Conservation (phyloP, 306 rosid genomes). For the Prunus mume region DNA sequence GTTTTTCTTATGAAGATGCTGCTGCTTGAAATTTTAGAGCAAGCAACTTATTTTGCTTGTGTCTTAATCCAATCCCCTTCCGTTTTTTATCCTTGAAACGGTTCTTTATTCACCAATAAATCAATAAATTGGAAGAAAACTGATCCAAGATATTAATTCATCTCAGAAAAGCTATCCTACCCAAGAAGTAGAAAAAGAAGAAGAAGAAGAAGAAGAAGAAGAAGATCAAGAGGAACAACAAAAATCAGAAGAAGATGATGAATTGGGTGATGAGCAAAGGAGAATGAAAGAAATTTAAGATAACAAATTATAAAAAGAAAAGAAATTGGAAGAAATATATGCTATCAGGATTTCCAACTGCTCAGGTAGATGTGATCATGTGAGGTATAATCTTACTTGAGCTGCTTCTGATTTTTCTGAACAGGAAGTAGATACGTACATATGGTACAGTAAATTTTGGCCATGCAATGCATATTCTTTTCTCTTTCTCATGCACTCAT, state of each 20-base stretch:
- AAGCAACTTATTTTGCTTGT: constrained; percentile 14
- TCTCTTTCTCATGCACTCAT: constrained; percentile 8
- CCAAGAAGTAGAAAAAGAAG: constrained; percentile 5
- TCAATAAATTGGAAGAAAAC: constrained; percentile 29
- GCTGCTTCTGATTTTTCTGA: constrained; percentile 8
- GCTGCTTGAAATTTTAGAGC: constrained; percentile 7
- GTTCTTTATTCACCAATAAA: constrained; percentile 36
- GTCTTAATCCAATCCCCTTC: constrained; percentile 25
- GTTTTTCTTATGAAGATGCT: constrained; percentile 5
- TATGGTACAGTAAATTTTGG: constrained; percentile 20
- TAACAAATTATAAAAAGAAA: not conserved
- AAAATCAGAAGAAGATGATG: constrained; percentile 7
- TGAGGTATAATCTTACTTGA: constrained; percentile 8
- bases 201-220: constrained; percentile 8
- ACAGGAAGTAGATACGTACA: constrained; percentile 16
- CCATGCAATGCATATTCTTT: not conserved
- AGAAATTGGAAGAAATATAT: constrained; percentile 1
- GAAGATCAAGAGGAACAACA: not conserved
- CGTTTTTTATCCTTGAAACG: constrained; percentile 22
- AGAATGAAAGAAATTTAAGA: not conserved
- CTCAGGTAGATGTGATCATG: not conserved
- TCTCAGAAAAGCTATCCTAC: constrained; percentile 20
- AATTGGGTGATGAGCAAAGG: not conserved
- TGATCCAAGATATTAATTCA: constrained; percentile 7
- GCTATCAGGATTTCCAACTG: constrained; percentile 9